A percentile compares a stretch with the other conserved stretches of the same genome.
Evolutionary conservation across 306 rosid genomes (phyloP).

Genomic region (Hylodesmum podocarpum): DNA sequence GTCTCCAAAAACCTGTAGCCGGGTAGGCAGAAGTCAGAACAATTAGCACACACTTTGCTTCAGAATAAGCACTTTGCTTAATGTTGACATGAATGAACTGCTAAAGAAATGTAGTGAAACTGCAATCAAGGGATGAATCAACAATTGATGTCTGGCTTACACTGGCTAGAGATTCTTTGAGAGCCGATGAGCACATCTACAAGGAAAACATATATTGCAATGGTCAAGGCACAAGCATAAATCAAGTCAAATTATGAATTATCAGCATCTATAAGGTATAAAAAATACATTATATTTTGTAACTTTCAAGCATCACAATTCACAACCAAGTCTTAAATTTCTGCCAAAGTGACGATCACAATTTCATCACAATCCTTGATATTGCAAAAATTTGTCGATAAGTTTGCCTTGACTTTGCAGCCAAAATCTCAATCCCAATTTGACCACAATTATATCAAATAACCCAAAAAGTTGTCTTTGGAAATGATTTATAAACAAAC

Average conservation of each 20-base stretch:
- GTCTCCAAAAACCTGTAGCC: conserved; percentile 79
- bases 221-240: conserved; percentile 20
- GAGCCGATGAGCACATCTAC: conserved; percentile 86
- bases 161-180: conserved; percentile 83
- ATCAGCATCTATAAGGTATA: neutral
- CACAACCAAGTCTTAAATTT: too few relatives aligned
- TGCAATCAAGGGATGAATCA: conserved; percentile 35
- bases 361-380: too few relatives aligned
- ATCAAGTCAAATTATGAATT: neutral
- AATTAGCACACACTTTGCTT: conserved; percentile 40
- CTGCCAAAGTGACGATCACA: too few relatives aligned
- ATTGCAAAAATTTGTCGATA: too few relatives aligned
- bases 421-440: too few relatives aligned
- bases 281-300: neutral
- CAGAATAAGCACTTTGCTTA: conserved; percentile 40
- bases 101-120: conserved; percentile 42
- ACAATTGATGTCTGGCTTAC: conserved; percentile 66
- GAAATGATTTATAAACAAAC: neutral
- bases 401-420: too few relatives aligned
- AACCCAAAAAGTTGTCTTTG: neutral
- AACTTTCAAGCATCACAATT: conserved; percentile 12
- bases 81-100: conserved; percentile 35
- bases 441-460: neutral
- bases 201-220: conserved; percentile 23
- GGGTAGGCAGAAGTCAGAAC: conserved; percentile 39